A percentile compares a stretch with the other conserved stretches of the same genome.
These are phyloP conservation scores for Kentomonas sorsogonicus DNA, from an alignment of 208 protist genomes.

Conservation along the genomic window DNA sequence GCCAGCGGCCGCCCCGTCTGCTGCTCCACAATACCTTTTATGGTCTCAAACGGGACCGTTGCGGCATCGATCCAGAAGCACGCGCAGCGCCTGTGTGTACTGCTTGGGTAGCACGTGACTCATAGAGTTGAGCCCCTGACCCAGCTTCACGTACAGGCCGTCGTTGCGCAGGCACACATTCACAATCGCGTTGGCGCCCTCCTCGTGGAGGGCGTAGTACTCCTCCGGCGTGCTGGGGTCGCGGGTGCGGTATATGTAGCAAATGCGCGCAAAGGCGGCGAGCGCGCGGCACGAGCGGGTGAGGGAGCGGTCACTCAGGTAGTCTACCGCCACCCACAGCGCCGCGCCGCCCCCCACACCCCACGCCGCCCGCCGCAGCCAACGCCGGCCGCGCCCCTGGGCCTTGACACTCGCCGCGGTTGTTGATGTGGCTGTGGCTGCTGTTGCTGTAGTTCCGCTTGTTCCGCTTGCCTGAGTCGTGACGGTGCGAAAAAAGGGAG, in stretches of 20 bases:
- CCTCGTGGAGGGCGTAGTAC: conserved; percentile 43
- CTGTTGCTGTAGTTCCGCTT: too few species aligned
- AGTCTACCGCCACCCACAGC: conserved; percentile 28
- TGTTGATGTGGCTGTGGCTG: too few species aligned
- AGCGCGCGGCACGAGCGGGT: conserved; percentile 61
- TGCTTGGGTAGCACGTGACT: conserved; percentile 82
- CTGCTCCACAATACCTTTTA: conserved; percentile 49
- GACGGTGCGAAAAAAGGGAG: too few species aligned
- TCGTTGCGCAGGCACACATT: conserved; percentile 73
- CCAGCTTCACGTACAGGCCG: conserved; percentile 87
- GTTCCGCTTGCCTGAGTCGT: too few species aligned
- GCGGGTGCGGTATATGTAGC: conserved; percentile 59
- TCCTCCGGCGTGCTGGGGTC: conserved; percentile 53
- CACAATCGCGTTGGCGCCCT: conserved; percentile 38
- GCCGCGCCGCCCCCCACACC: conserved; percentile 16
- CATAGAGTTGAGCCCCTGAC: conserved; percentile 80
- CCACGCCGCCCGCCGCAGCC: conserved; percentile 20
- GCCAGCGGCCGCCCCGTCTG: conserved; percentile 54
- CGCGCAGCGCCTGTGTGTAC: conserved; percentile 67
- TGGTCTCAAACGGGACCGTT: conserved; percentile 32
- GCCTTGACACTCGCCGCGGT: too few species aligned
- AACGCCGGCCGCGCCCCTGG: too few species aligned
- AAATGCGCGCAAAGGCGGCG: conserved; percentile 25
- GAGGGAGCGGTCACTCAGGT: conserved; percentile 48
- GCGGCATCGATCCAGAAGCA: conserved; percentile 71